These are phyloP conservation scores for Theileria annulata DNA, from an alignment of 169 alveolate species.

Conservation along the genomic window DNA sequence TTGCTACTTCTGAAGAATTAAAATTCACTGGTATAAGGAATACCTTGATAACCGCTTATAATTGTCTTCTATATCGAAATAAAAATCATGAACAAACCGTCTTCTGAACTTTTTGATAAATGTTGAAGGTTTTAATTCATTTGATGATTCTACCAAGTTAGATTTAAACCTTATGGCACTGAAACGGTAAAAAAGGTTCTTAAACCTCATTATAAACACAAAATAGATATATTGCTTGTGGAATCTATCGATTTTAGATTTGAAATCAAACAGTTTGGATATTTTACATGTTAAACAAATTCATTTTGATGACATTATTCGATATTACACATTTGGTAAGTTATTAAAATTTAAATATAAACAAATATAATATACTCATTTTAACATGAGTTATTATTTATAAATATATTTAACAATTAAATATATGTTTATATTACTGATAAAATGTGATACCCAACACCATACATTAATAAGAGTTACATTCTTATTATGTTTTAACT, in stretches of 20 bases:
- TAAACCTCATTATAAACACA: not conserved
- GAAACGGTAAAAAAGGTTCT: constrained; percentile 5
- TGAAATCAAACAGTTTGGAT: constrained; percentile 33
- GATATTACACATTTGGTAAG: not conserved
- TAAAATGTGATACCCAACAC: constrained; percentile 1
- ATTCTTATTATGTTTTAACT: not conserved
- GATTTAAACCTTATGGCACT: constrained; percentile 2
- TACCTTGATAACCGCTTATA: constrained; percentile 51
- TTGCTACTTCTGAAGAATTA: constrained; percentile 49
- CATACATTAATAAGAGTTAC: not conserved
- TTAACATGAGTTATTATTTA: not conserved
- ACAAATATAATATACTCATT: not conserved
- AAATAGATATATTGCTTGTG: not conserved
- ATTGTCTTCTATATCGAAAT: constrained; percentile 50
- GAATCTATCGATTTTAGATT: not conserved
- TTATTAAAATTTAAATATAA: not conserved
- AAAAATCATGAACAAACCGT: constrained; percentile 10
- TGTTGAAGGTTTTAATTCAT: not conserved
- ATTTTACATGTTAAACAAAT: not conserved
- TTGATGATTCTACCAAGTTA: not conserved
- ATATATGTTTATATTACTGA: not conserved
- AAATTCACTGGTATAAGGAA: not conserved
- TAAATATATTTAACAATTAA: not conserved
- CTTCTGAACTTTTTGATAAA: not conserved
- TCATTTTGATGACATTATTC: not conserved